Percentiles rank a stretch among this genome's conserved stretches.
Evolutionary conservation across 805 yeast genomes (phyloP).

Genomic region (Lipomyces lipofer): DNA sequence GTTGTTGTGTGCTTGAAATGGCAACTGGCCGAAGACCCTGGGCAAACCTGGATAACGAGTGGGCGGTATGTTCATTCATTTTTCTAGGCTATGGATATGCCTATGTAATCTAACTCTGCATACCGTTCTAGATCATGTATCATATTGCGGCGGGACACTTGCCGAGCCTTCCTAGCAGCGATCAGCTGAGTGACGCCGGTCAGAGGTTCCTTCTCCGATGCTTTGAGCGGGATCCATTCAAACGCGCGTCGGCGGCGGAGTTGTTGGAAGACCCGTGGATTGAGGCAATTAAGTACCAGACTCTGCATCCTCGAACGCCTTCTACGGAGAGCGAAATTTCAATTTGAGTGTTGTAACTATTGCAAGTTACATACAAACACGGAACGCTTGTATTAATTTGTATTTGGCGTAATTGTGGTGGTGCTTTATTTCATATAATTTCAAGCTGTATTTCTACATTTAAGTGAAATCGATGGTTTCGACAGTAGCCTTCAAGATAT

Average conservation of each 20-base stretch:
- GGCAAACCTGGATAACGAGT: conserved; percentile 94
- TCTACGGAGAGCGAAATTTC: conserved; percentile 25
- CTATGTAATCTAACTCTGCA: too few relatives aligned
- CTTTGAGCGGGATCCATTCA: conserved; percentile 76
- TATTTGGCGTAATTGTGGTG: too few relatives aligned
- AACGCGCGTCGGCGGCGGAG: conserved; percentile 81
- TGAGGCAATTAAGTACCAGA: conserved; percentile 27
- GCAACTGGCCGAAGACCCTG: conserved; percentile 95
- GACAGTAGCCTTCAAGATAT: too few relatives aligned
- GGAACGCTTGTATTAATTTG: too few relatives aligned
- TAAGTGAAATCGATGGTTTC: too few relatives aligned
- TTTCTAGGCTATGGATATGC: background rate
- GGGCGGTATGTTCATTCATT: conserved; percentile 54
- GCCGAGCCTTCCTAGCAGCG: conserved; percentile 79
- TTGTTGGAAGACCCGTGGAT: conserved; percentile 90
- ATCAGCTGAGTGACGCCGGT: conserved; percentile 77
- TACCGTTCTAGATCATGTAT: conserved; percentile 75
- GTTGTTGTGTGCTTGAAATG: conserved; percentile 96
- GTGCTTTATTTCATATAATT: too few relatives aligned
- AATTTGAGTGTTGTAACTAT: too few relatives aligned
- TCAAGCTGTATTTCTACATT: too few relatives aligned
- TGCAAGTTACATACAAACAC: too few relatives aligned
- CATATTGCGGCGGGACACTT: conserved; percentile 94
- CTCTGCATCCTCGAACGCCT: conserved; percentile 25
- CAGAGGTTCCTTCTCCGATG: conserved; percentile 69